Percentiles rank a stretch among this genome's conserved stretches.
phyloP scores from a whole-genome alignment of 73 alveolate species.

The Chromera velia region DNA sequence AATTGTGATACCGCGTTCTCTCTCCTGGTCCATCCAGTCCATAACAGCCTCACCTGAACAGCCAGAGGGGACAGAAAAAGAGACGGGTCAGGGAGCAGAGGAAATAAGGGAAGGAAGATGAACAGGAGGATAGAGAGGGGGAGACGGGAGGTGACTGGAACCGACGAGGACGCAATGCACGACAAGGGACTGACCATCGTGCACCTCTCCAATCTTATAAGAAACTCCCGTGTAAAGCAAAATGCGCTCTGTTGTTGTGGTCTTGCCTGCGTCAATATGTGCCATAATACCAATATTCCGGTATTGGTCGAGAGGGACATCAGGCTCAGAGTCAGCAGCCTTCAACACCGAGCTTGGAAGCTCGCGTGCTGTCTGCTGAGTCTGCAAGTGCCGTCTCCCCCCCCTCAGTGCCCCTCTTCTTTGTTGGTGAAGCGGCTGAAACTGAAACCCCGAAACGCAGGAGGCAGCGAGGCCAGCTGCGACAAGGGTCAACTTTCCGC shows the following conservation, averaged over 20 bases:
- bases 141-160: not conserved
- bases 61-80: too few relatives aligned
- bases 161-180: not conserved
- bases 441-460: too few relatives aligned
- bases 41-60: conserved; percentile 39
- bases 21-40: conserved; percentile 58
- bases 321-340: too few relatives aligned
- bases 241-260: conserved; percentile 87
- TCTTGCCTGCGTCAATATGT: conserved; percentile 91
- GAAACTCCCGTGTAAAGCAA: conserved; percentile 51
- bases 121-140: not conserved
- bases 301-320: conserved; percentile 13
- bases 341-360: too few relatives aligned
- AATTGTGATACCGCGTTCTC: conserved; percentile 92
- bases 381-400: too few relatives aligned
- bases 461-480: too few relatives aligned
- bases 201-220: conserved; percentile 35
- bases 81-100: too few relatives aligned
- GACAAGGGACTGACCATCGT: conserved; percentile 14
- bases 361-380: too few relatives aligned
- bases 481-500: too few relatives aligned
- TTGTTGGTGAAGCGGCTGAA: too few relatives aligned
- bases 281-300: conserved; percentile 59
- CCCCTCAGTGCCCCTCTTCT: too few relatives aligned
- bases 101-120: too few relatives aligned